Conservation (phyloP, 208 protist species). For the Trypanosoma mega region DNA sequence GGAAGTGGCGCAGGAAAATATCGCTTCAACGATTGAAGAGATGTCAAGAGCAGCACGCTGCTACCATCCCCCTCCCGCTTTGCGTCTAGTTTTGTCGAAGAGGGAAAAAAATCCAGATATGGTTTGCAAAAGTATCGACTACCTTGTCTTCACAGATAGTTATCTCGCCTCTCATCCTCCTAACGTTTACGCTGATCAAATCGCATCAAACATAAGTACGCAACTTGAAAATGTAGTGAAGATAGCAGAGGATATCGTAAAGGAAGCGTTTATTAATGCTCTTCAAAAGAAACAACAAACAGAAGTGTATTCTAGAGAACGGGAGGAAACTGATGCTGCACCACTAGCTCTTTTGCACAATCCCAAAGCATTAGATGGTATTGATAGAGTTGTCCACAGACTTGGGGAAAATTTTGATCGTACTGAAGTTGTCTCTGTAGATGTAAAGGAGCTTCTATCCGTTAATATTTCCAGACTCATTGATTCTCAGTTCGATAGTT, state of each 20-base stretch:
- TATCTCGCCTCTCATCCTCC: slow-evolving; percentile 74
- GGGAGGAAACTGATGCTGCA: neutral
- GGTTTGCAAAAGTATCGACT: slow-evolving; percentile 75
- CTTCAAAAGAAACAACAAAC: slow-evolving; percentile 31
- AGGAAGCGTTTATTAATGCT: slow-evolving; percentile 62
- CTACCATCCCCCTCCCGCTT: slow-evolving; percentile 75
- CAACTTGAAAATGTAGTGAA: slow-evolving; percentile 60
- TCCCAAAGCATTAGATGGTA: slow-evolving; percentile 47
- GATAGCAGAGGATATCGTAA: slow-evolving; percentile 67
- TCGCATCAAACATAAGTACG: slow-evolving; percentile 36
- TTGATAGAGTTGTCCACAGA: slow-evolving; percentile 66
- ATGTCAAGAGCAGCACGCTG: slow-evolving; percentile 80
- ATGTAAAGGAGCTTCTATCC: slow-evolving; percentile 59
- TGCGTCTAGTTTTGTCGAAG: slow-evolving; percentile 56
- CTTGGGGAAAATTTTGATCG: slow-evolving; percentile 85
- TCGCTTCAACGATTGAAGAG: slow-evolving; percentile 81
- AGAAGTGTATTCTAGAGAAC: slow-evolving; percentile 2
- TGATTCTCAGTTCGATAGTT: slow-evolving; percentile 46
- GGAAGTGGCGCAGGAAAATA: slow-evolving; percentile 87
- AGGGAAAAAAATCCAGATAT: slow-evolving; percentile 59
- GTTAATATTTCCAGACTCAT: slow-evolving; percentile 37
- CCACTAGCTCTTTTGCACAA: slow-evolving; percentile 49
- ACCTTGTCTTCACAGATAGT: slow-evolving; percentile 84
- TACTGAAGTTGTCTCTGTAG: slow-evolving; percentile 51
- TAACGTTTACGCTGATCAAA: slow-evolving; percentile 56